These are phyloP conservation scores for Eutypella sp. DNA, from an alignment of 2,329 filamentous ascomycete genomes.

Conservation along the genomic window DNA sequence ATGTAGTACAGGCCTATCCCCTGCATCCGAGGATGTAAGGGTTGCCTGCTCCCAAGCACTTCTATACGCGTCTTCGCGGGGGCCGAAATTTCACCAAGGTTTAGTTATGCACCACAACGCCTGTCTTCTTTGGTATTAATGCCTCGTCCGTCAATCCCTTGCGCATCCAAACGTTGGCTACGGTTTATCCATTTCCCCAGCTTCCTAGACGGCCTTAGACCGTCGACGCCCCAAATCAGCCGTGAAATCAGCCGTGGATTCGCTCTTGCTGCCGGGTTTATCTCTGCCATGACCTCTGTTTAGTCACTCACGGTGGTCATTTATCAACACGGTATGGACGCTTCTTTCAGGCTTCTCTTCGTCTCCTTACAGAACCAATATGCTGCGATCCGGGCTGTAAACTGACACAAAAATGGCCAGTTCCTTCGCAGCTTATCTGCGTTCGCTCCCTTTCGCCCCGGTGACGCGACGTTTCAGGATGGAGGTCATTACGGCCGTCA, in stretches of 20 bases:
- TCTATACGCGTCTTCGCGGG: not conserved
- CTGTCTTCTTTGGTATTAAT: not conserved
- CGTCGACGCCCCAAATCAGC: not conserved
- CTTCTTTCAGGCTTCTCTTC: too few relatives aligned
- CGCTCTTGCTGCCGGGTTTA: not conserved
- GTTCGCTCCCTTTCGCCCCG: not conserved
- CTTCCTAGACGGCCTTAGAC: not conserved
- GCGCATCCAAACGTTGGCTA: not conserved
- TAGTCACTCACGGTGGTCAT: not conserved
- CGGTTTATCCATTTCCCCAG: not conserved
- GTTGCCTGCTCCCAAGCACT: too few relatives aligned
- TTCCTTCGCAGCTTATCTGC: not conserved
- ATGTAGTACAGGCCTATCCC: not conserved
- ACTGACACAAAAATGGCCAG: not conserved
- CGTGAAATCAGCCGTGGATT: not conserved
- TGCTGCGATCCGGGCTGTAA: not conserved
- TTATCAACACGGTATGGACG: too few relatives aligned
- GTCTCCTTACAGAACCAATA: too few relatives aligned
- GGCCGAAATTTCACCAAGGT: too few relatives aligned
- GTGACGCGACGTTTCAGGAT: slow-evolving; percentile 3
- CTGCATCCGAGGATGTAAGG: not conserved
- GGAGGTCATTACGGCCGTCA: slow-evolving; percentile 21
- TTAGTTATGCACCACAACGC: not conserved
- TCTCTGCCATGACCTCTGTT: not conserved
- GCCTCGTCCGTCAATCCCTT: not conserved